Evolutionary conservation across 495 filamentous ascomycete species (phyloP), one percentile per base, ranked within the genome.

Genomic region (Melanomma pulvis-pyrius): DNA sequence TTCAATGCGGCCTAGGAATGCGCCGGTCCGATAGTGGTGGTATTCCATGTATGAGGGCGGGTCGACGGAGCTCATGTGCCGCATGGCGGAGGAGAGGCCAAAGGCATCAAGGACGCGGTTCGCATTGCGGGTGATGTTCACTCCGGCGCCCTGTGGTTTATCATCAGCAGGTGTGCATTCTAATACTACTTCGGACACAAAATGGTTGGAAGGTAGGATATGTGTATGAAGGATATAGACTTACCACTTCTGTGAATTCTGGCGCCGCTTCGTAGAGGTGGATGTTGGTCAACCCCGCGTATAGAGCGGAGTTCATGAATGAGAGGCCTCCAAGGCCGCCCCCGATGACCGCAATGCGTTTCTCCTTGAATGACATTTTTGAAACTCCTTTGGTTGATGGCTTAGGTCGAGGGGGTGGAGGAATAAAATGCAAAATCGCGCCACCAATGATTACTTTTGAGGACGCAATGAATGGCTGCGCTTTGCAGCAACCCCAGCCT

Each of bases 41-140:
- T 62, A 62, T 29, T 62, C 59, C 59, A 62, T 62, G 32, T 62
- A 62, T 24, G 46, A 52, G 3, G 59, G 59, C 30, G 59, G 59
- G 26, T 62, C 44, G 2, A 7, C 26, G 17, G 59, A 62, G 28
- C 46, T 52, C 44, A 39, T 62, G 26, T 46, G 51, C 1, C 36
- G 46, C 59, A 62, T 62, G 19, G 15, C 8, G 32, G 52, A 44
- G 24, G 17, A 24, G 19, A 62, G 28, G 11, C 59, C 59, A 29
- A 62, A 62, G 1, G 59, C 59, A 21, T 62, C 47, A 17, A 62
- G 59, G 2, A 62, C 59, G 19, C 59, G 59, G 26, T 62, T 62
- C 3, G 59, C 59, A 21, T 62, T 62, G 11, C 59, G 59, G n/a
- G 59, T 62, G 5, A 62, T 62, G 46, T 62, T 62, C 7, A 62